Conservation (phyloP, 2,329 filamentous ascomycete genomes). For the Fusarium domesticum region DNA sequence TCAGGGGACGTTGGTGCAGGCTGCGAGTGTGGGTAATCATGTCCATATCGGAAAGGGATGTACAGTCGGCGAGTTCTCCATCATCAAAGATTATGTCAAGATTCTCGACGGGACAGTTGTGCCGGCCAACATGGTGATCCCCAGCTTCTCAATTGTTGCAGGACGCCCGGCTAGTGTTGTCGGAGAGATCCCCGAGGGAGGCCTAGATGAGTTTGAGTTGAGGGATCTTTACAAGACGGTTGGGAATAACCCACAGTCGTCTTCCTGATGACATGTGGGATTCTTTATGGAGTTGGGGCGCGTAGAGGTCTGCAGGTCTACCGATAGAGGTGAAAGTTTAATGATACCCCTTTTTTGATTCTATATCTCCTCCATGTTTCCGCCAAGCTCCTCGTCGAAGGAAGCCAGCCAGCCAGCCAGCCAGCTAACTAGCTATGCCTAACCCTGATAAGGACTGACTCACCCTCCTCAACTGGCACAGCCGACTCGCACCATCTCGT, state of each 20-base stretch:
- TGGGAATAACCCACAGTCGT: conserved; percentile 51
- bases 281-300: not conserved
- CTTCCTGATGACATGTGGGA: conserved; percentile 24
- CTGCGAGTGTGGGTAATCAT: conserved; percentile 78
- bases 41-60: conserved; percentile 79
- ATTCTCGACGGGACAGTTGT: conserved; percentile 83
- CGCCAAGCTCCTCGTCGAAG: too few relatives aligned
- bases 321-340: conserved; percentile 8
- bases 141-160: conserved; percentile 88
- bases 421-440: too few relatives aligned
- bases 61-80: conserved; percentile 79
- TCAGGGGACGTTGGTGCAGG: conserved; percentile 70
- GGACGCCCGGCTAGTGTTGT: conserved; percentile 76
- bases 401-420: too few relatives aligned
- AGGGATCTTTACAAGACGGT: conserved; percentile 63
- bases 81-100: conserved; percentile 90
- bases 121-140: conserved; percentile 84
- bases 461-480: not conserved
- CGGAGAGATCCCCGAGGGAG: conserved; percentile 75
- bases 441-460: not conserved
- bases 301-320: not conserved
- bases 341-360: conserved; percentile 20
- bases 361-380: not conserved
- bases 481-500: not conserved
- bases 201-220: conserved; percentile 61